Evolutionary conservation across 2,329 filamentous ascomycete species (phyloP).

Genomic region (Colletotrichum musicola): DNA sequence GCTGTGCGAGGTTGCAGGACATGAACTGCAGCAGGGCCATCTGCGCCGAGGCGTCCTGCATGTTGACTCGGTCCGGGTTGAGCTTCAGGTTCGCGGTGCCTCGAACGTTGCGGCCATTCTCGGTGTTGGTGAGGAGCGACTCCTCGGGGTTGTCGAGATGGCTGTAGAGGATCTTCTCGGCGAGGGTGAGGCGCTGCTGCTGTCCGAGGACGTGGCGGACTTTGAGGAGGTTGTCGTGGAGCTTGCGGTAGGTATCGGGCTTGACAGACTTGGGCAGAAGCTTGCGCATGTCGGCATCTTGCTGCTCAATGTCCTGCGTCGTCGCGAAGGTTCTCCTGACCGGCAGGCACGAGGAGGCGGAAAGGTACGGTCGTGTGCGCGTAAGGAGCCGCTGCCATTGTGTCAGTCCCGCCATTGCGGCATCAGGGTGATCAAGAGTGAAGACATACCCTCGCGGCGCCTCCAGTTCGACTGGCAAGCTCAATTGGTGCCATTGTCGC

Average conservation of each 20-base stretch:
- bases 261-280: conserved; percentile 52
- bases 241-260: conserved; percentile 83
- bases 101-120: conserved; percentile 86
- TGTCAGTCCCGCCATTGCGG: conserved; percentile 24
- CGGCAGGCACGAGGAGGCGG: conserved; percentile 35
- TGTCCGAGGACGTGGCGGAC: conserved; percentile 79
- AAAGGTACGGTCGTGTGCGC: conserved; percentile 37
- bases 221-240: conserved; percentile 80
- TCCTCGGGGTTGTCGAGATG: conserved; percentile 93
- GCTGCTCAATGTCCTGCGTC: conserved; percentile 40
- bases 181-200: conserved; percentile 79
- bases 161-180: conserved; percentile 98
- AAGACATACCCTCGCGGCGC: conserved; percentile 58
- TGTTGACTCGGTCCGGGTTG: conserved; percentile 96
- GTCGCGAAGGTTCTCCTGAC: conserved; percentile 39
- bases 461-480: conserved; percentile 62
- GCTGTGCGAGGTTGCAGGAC: conserved; percentile 90
- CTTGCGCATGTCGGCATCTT: conserved; percentile 48
- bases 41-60: conserved; percentile 98
- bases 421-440: background rate
- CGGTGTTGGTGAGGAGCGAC: conserved; percentile 83
- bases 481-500: conserved; percentile 64
- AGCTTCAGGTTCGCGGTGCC: conserved; percentile 94
- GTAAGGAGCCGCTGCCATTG: conserved; percentile 52
- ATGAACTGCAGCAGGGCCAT: conserved; percentile 99